Evolutionary conservation across 495 filamentous ascomycete species (phyloP).

Genomic region (Choiromyces venosus): DNA sequence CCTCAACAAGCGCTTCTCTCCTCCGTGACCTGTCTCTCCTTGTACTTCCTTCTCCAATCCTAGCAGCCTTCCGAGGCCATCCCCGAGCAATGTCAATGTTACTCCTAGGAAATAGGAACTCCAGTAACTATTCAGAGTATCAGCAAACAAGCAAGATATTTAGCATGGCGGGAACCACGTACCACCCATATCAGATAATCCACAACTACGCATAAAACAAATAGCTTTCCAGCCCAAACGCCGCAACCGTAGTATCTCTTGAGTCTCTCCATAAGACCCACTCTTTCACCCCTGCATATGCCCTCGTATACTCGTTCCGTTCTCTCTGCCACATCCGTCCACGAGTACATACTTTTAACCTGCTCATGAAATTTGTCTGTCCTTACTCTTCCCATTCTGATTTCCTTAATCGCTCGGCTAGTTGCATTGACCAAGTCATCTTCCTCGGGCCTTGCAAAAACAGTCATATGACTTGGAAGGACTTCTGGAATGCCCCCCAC

Average conservation of each 20-base stretch:
- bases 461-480: slow-evolving; percentile 86
- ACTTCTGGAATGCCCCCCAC: slow-evolving; percentile 97
- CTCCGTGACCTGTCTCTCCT: slow-evolving; percentile 19
- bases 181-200: slow-evolving; percentile 85
- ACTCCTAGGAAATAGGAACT: slow-evolving; percentile 76
- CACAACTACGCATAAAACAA: slow-evolving; percentile 88
- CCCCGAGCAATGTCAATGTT: slow-evolving; percentile 81
- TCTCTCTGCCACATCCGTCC: slow-evolving; percentile 87
- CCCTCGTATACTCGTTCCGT: slow-evolving; percentile 94
- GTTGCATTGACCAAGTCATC: slow-evolving; percentile 83
- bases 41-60: slow-evolving; percentile 10
- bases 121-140: slow-evolving; percentile 47
- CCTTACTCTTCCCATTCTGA: slow-evolving; percentile 76
- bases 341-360: slow-evolving; percentile 96
- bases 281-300: slow-evolving; percentile 51
- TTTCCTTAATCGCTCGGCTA: slow-evolving; percentile 68
- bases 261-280: slow-evolving; percentile 80
- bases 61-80: slow-evolving; percentile 70
- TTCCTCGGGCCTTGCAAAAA: slow-evolving; percentile 87
- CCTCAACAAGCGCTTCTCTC: slow-evolving; percentile 5
- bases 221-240: slow-evolving; percentile 98
- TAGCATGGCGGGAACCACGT: slow-evolving; percentile 15
- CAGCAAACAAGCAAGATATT: slow-evolving; percentile 5
- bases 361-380: slow-evolving; percentile 94
- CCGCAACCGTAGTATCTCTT: slow-evolving; percentile 98